Percentiles rank a stretch among this genome's conserved stretches.
These are phyloP conservation scores for Termitomyces sp. DNA, from an alignment of 768 basidiomycete species.

Conservation along the genomic window DNA sequence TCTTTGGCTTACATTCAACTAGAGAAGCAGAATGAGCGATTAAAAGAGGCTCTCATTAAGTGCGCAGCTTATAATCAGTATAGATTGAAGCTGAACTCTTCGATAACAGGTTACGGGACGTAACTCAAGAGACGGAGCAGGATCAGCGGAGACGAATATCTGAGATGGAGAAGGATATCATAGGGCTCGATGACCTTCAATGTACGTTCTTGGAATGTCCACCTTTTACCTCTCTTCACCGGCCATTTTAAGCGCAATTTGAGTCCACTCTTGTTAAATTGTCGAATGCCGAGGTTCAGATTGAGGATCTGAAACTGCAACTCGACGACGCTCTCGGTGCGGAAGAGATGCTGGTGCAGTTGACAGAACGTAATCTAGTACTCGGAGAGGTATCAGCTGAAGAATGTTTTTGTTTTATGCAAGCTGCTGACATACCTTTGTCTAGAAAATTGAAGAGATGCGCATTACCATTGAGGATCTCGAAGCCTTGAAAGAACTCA, in stretches of 20 bases:
- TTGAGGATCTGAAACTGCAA: slow-evolving; percentile 91
- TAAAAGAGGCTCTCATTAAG: slow-evolving; percentile 93
- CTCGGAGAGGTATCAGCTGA: slow-evolving; percentile 68
- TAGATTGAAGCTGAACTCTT: not conserved
- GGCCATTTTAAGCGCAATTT: slow-evolving; percentile 55
- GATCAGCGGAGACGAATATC: slow-evolving; percentile 76
- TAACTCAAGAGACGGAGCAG: slow-evolving; percentile 82
- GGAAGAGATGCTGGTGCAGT: slow-evolving; percentile 92
- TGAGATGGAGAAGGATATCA: slow-evolving; percentile 89
- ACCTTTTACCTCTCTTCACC: not conserved
- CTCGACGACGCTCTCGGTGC: slow-evolving; percentile 93
- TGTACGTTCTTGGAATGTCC: slow-evolving; percentile 33
- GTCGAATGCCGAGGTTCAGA: slow-evolving; percentile 83
- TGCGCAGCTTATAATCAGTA: slow-evolving; percentile 19
- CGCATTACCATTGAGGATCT: slow-evolving; percentile 93
- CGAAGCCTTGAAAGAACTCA: slow-evolving; percentile 92
- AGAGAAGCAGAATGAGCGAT: slow-evolving; percentile 92
- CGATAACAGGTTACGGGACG: slow-evolving; percentile 70
- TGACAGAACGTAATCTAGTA: slow-evolving; percentile 91
- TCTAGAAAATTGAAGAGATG: slow-evolving; percentile 96
- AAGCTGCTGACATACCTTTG: not conserved
- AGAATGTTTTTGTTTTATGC: not conserved
- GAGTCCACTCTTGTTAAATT: slow-evolving; percentile 78
- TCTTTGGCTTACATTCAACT: slow-evolving; percentile 77
- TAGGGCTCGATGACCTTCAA: slow-evolving; percentile 74